Percentiles rank a stretch among this genome's conserved stretches.
Conservation (phyloP, 352 stramenopile genomes). For the Pythium biforme region DNA sequence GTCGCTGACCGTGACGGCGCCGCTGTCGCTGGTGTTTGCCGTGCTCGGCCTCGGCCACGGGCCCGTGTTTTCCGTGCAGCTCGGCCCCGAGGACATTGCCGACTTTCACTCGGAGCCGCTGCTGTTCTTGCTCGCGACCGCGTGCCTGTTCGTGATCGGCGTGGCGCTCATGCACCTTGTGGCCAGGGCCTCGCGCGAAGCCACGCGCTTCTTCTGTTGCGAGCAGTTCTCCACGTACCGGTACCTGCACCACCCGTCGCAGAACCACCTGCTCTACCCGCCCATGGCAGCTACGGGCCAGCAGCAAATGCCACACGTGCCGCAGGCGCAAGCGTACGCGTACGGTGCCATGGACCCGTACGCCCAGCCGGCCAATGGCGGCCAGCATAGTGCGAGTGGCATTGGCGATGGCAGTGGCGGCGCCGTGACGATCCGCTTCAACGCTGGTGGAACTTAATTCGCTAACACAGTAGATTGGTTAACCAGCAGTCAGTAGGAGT, state of each 20-base stretch:
- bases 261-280: constrained; percentile 9
- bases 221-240: constrained; percentile 56
- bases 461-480: constrained; percentile 8
- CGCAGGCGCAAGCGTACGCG: not conserved
- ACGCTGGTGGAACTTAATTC: not conserved
- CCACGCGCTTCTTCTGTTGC: constrained; percentile 66
- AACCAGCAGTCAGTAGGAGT: constrained; percentile 2
- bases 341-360: constrained; percentile 15
- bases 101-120: constrained; percentile 35
- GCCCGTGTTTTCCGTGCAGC: constrained; percentile 22
- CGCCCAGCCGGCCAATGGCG: not conserved
- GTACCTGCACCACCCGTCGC: constrained; percentile 34
- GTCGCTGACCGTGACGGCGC: constrained; percentile 31
- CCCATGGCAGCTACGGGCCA: not conserved
- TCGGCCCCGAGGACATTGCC: constrained; percentile 31
- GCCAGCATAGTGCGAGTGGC: not conserved
- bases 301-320: no score
- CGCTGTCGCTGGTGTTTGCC: constrained; percentile 31
- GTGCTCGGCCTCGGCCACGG: constrained; percentile 26
- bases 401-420: not conserved
- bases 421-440: constrained; percentile 8
- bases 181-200: constrained; percentile 39
- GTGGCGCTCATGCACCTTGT: constrained; percentile 57
- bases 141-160: constrained; percentile 50
- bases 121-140: constrained; percentile 39